A percentile compares a stretch with the other conserved stretches of the same genome.
These are phyloP conservation scores for Euphorbia peplus DNA, from an alignment of 345 rosid species.

Conservation along the genomic window DNA sequence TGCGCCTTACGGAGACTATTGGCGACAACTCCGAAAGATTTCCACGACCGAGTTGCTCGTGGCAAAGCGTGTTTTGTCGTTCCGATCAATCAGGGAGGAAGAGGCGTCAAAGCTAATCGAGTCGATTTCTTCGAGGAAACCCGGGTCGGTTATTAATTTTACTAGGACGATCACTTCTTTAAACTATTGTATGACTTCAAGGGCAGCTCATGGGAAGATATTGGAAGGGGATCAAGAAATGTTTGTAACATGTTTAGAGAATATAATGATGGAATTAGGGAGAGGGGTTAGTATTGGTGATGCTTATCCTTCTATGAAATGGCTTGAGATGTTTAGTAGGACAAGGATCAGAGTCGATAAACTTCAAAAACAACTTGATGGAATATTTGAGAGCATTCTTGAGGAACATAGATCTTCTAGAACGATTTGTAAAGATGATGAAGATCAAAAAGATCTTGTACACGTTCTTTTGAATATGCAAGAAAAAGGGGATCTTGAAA, in stretches of 20 bases:
- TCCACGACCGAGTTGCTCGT: not conserved
- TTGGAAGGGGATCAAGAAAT: not conserved
- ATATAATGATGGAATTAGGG: not conserved
- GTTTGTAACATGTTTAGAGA: not conserved
- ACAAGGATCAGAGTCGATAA: not conserved
- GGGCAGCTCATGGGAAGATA: not conserved
- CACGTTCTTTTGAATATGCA: too few relatives aligned
- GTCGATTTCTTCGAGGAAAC: not conserved
- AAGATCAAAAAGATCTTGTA: too few relatives aligned
- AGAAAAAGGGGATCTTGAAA: too few relatives aligned
- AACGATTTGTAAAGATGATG: too few relatives aligned
- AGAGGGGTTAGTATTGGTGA: conserved; percentile 5
- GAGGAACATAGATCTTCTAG: too few relatives aligned
- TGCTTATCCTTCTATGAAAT: conserved; percentile 10
- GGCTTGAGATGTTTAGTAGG: not conserved
- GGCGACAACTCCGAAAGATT: conserved; percentile 11
- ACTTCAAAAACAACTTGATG: too few relatives aligned
- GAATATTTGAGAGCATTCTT: too few relatives aligned
- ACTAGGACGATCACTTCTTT: not conserved
- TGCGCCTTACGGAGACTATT: conserved; percentile 10
- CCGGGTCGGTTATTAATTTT: not conserved
- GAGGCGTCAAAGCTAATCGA: not conserved
- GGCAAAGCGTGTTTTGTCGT: conserved; percentile 1
- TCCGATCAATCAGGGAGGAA: conserved; percentile 12
- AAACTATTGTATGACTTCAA: not conserved